Conservation (phyloP, 2,329 filamentous ascomycete genomes). For the Venturia pyrina region DNA sequence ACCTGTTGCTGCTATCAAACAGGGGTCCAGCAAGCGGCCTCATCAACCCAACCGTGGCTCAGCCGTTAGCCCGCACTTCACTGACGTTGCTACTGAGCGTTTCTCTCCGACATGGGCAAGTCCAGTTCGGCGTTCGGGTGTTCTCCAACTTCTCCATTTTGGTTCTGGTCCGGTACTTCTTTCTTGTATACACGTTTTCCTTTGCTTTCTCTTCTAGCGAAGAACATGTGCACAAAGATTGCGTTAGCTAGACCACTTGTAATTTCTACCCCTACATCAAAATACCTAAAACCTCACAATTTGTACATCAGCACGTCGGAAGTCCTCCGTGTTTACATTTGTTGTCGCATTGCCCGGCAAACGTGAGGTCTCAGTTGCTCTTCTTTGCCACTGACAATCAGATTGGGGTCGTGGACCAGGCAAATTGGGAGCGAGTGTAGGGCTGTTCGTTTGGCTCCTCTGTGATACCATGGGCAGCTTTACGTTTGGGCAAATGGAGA, state of each 20-base stretch:
- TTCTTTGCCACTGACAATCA: conserved; percentile 1
- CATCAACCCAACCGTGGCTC: background rate
- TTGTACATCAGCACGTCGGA: background rate
- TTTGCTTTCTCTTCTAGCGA: background rate
- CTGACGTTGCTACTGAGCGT: background rate
- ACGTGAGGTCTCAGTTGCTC: background rate
- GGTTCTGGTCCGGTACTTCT: background rate
- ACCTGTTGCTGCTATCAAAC: background rate
- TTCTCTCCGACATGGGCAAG: background rate
- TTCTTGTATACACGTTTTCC: background rate
- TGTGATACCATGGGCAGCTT: conserved; percentile 1
- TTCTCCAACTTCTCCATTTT: background rate
- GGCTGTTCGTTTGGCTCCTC: background rate
- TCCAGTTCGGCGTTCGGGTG: background rate
- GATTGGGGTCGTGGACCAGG: background rate
- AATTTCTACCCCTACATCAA: background rate
- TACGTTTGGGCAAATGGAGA: background rate
- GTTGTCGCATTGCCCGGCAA: background rate
- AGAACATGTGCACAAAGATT: background rate
- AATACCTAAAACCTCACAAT: background rate
- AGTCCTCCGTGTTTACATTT: background rate
- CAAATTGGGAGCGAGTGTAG: background rate
- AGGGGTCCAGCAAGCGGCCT: background rate
- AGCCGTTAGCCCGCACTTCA: background rate
- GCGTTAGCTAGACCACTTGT: background rate